These are phyloP conservation scores for Colletotrichum spinosum DNA, from an alignment of 2,329 filamentous ascomycete genomes.

Conservation along the genomic window DNA sequence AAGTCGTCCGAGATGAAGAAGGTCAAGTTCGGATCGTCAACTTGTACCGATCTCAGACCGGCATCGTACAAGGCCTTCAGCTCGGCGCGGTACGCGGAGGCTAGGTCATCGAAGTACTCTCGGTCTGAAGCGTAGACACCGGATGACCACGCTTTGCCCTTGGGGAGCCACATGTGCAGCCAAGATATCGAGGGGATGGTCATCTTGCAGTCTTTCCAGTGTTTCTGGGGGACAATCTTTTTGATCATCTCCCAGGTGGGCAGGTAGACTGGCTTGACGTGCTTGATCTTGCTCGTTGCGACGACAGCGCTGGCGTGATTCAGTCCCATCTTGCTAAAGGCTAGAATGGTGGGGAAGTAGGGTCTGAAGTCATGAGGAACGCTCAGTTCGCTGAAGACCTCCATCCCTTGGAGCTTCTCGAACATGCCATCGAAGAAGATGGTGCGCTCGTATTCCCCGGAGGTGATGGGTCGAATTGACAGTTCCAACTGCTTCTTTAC, in stretches of 20 bases:
- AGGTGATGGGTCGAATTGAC: constrained; percentile 72
- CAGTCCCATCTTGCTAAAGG: constrained; percentile 13
- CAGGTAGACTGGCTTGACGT: constrained; percentile 58
- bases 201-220: constrained; percentile 64
- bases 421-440: constrained; percentile 63
- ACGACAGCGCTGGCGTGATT: constrained; percentile 52
- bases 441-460: constrained; percentile 74
- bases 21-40: constrained; percentile 75
- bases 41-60: constrained; percentile 72
- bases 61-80: constrained; percentile 70
- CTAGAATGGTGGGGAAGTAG: constrained; percentile 11
- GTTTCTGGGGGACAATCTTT: constrained; percentile 55
- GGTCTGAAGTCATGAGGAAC: constrained; percentile 28
- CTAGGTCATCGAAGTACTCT: constrained; percentile 74
- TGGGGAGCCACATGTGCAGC: constrained; percentile 48
- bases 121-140: constrained; percentile 41
- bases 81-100: constrained; percentile 73
- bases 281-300: constrained; percentile 58
- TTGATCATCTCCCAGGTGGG: constrained; percentile 62
- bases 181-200: constrained; percentile 65
- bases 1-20: constrained; percentile 82
- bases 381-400: constrained; percentile 8
- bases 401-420: constrained; percentile 51
- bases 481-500: constrained; percentile 73
- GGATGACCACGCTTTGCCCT: constrained; percentile 39